Conservation (phyloP, 73 alveolate genomes). For the Halteria grandinella region DNA sequence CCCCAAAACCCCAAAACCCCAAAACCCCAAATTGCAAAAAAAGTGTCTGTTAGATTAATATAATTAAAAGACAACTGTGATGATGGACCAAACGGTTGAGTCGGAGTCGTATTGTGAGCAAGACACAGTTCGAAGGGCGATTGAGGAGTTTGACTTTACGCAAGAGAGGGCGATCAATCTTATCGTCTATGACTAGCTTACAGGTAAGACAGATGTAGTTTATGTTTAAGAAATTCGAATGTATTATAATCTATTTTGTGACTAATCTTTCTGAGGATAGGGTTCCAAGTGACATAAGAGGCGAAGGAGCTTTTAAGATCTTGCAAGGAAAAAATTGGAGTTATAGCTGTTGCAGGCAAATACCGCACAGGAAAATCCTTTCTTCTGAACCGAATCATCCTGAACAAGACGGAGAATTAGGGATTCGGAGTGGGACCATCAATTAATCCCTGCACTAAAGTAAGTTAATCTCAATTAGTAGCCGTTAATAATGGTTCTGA, state of each 20-base stretch:
- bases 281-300: constrained; percentile 78
- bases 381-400: constrained; percentile 92
- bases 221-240: too few species aligned
- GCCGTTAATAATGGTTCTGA: too few species aligned
- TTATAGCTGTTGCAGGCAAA: constrained; percentile 97
- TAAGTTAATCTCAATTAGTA: constrained; percentile 4
- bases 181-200: constrained; percentile 26
- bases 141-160: background rate
- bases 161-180: constrained; percentile 35
- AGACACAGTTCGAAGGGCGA: background rate
- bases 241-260: background rate
- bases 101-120: background rate
- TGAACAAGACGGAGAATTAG: constrained; percentile 69
- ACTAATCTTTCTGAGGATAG: constrained; percentile 29
- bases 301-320: constrained; percentile 83
- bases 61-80: background rate
- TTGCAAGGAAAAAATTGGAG: constrained; percentile 87
- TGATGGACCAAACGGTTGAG: background rate
- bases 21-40: background rate
- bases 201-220: background rate
- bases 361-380: constrained; percentile 98
- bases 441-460: constrained; percentile 92
- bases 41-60: background rate
- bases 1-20: constrained; percentile 33
- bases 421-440: constrained; percentile 99